Evolutionary conservation across 1,284 basidiomycete species (phyloP).

Genomic region (Apiotrichum gamsii): DNA sequence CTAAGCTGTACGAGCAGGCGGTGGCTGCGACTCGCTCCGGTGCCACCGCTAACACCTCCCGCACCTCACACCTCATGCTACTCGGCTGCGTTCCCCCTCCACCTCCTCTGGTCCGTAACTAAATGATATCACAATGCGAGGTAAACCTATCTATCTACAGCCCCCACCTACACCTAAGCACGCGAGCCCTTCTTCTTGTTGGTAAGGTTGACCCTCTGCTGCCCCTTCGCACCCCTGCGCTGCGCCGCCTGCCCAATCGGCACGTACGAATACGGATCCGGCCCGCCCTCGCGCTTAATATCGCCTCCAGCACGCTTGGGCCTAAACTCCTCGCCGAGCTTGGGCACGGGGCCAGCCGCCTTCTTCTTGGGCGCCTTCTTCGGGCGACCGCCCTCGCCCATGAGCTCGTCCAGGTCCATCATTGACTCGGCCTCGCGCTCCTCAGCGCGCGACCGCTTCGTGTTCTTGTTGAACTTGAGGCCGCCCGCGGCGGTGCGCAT

Average conservation of each 20-base stretch:
- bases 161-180: not conserved
- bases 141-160: no score
- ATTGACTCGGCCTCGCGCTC: slow-evolving; percentile 51
- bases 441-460: slow-evolving; percentile 72
- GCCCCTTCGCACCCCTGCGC: slow-evolving; percentile 22
- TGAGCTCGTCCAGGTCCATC: slow-evolving; percentile 56
- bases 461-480: slow-evolving; percentile 95
- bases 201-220: slow-evolving; percentile 36
- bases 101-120: not conserved
- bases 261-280: slow-evolving; percentile 89
- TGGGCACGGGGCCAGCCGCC: slow-evolving; percentile 21
- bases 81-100: not conserved
- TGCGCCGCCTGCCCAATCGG: slow-evolving; percentile 69
- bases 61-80: no score
- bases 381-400: slow-evolving; percentile 52
- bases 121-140: no score
- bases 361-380: slow-evolving; percentile 49
- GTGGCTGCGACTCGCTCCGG: no score
- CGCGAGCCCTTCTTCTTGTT: slow-evolving; percentile 48
- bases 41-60: no score
- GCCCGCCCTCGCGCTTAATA: slow-evolving; percentile 71
- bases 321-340: slow-evolving; percentile 74
- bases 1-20: no score
- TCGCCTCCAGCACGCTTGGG: slow-evolving; percentile 81
- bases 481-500: slow-evolving; percentile 73